Evolutionary conservation across 2,329 filamentous ascomycete species (phyloP).

Genomic region (Trichoderma oligosporum): DNA sequence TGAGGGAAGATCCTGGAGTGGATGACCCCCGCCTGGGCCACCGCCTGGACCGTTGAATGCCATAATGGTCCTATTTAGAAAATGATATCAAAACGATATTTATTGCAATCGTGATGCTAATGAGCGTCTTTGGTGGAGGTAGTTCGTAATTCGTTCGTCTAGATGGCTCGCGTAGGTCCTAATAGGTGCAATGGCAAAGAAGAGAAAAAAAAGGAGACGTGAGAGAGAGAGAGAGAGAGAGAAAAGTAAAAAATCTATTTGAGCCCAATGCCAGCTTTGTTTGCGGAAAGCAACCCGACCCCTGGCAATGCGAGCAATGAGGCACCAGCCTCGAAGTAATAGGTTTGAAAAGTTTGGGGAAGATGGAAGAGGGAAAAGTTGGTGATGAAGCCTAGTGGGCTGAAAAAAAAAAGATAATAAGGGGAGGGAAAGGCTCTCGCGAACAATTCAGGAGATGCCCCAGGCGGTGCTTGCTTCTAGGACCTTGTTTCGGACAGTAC

Average conservation of each 20-base stretch:
- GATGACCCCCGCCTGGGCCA: constrained; percentile 55
- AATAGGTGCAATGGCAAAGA: not conserved
- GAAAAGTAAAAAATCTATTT: constrained; percentile 18
- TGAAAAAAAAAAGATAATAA: constrained; percentile 23
- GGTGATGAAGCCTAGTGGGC: constrained; percentile 25
- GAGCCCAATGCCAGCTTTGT: constrained; percentile 18
- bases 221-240: not conserved
- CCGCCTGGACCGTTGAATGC: constrained; percentile 62
- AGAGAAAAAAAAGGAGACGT: not conserved
- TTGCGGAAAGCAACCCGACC: constrained; percentile 20
- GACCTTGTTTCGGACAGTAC: constrained; percentile 21
- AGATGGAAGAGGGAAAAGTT: constrained; percentile 23
- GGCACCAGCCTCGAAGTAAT: constrained; percentile 33
- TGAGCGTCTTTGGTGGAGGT: constrained; percentile 1
- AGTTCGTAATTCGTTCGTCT: constrained; percentile 18
- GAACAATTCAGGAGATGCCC: constrained; percentile 21
- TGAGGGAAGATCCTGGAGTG: constrained; percentile 62
- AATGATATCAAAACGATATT: constrained; percentile 7
- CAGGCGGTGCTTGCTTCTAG: constrained; percentile 13
- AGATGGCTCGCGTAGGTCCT: constrained; percentile 13
- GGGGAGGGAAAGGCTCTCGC: constrained; percentile 24
- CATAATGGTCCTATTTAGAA: constrained; percentile 32
- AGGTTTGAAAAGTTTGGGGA: constrained; percentile 30
- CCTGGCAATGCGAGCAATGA: constrained; percentile 29
- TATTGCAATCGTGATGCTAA: constrained; percentile 10